Percentiles rank a stretch among this genome's conserved stretches.
phyloP scores from a whole-genome alignment of 2,329 filamentous ascomycete genomes.

The Aspergillus fructus region DNA sequence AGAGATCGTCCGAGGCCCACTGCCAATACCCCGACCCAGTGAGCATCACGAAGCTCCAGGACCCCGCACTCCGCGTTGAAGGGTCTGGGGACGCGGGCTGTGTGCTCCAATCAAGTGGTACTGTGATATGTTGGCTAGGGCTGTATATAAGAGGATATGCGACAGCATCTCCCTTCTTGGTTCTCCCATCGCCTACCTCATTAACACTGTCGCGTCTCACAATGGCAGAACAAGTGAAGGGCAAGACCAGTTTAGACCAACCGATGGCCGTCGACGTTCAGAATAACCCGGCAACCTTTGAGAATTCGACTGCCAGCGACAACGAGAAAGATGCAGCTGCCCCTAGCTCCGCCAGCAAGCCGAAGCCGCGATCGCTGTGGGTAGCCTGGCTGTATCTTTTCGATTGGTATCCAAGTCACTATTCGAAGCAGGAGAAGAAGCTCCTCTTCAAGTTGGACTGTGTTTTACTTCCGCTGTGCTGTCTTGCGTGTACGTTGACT shows the following conservation, averaged over 20 bases:
- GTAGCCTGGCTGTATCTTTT: slow-evolving; percentile 16
- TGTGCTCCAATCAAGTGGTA: background rate
- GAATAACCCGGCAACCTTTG: background rate
- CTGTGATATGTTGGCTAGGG: too few relatives aligned
- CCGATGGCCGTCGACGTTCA: background rate
- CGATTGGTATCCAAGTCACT: slow-evolving; percentile 17
- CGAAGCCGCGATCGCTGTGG: slow-evolving; percentile 15
- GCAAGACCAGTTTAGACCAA: background rate
- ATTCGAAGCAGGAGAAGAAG: slow-evolving; percentile 11
- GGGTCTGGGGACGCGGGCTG: background rate
- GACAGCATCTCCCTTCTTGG: too few relatives aligned
- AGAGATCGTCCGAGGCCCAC: background rate
- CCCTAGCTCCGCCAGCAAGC: slow-evolving; percentile 7
- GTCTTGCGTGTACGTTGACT: slow-evolving; percentile 10
- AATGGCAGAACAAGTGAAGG: background rate
- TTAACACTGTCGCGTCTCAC: too few relatives aligned
- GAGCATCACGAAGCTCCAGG: background rate
- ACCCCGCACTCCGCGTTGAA: slow-evolving; percentile 1
- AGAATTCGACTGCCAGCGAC: background rate
- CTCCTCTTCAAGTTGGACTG: slow-evolving; percentile 16
- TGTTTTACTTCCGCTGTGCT: slow-evolving; percentile 14
- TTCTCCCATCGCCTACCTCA: too few relatives aligned
- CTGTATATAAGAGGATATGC: background rate
- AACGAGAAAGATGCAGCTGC: slow-evolving; percentile 3
- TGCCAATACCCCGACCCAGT: background rate